Conservation (phyloP, 225 moss, liverwort and hornwort species). For the Antitrichia curtipendula region DNA sequence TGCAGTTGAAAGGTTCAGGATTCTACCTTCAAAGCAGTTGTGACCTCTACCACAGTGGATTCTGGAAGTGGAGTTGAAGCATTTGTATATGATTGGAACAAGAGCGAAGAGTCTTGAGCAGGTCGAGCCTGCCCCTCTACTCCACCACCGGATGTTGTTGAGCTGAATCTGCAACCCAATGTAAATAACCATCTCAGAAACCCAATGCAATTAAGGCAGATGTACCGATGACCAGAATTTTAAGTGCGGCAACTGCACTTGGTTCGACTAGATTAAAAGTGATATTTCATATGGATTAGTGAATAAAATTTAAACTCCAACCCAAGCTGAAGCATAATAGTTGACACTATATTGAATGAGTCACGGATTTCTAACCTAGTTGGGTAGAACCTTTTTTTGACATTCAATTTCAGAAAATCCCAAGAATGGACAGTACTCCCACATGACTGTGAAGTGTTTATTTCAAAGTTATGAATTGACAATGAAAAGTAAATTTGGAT, state of each 20-base stretch:
- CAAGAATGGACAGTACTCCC: not conserved
- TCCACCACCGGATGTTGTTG: constrained; percentile 46
- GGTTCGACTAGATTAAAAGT: not conserved
- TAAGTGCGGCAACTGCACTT: not conserved
- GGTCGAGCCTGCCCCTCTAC: constrained; percentile 50
- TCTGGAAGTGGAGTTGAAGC: constrained; percentile 46
- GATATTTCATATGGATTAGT: not conserved
- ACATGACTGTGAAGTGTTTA: not conserved
- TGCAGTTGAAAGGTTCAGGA: not conserved
- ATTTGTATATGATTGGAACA: constrained; percentile 27
- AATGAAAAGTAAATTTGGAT: not conserved
- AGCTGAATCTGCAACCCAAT: constrained; percentile 62
- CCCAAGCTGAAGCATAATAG: not conserved
- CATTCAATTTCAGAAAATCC: not conserved
- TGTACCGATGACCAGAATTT: not conserved
- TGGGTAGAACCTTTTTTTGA: not conserved
- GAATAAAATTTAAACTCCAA: not conserved
- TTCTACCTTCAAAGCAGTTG: constrained; percentile 46
- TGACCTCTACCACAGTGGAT: constrained; percentile 27
- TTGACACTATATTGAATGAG: not conserved
- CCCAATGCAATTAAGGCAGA: not conserved
- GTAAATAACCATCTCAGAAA: constrained; percentile 6
- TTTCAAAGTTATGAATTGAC: not conserved
- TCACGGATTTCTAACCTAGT: not conserved
- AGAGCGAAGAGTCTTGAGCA: constrained; percentile 46